Base-by-base conservation (phyloP, 305 asterid genomes). In the Fraxinus xanthoxyloides region DNA sequence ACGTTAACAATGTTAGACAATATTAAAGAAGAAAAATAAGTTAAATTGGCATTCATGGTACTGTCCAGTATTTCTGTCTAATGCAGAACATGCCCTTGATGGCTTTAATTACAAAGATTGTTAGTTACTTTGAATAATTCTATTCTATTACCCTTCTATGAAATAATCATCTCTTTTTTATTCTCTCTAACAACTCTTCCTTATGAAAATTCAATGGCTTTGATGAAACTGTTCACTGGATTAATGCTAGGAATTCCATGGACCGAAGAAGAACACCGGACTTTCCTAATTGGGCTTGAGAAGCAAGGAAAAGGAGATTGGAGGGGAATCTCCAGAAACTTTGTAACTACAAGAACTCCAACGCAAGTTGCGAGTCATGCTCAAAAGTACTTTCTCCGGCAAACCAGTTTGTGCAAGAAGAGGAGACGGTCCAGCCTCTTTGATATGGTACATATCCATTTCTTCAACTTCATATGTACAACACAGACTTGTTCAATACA, bases 341-440 rank as follows among this genome's bases (percentile, higher is more conserved):
- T 85, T 75, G 97, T 93, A 70, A 89, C 89, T 2, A 80, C 93
- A 5, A 86, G 95, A 26, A 93, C 95, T 48, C 97, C 97, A 1
- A 93, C 96, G 31, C 97, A 93, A 85, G 96, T 92, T 40, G 97
- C 97, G 0, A 93, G 97, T 54, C 97, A 93, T 86, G 97, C 97
- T 65, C 97, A 93, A 59, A 93, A 93, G 61, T 91, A 92, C 78
- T 93, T 93, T 77, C 89, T 93, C 77, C 86, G 97, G 15, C 92
- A 81, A 28, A 85, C 88, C 36, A 81, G 75, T 85, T 81, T 88
- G 72, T 84, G 80, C 70, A 90, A 90, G 83, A 90, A 88, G 75
- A 91, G 87, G 63, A 88, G 91, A 0, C 95, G 97, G 5, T 89
- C 94, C 35, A 93, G 97, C 88, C 94, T 93, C n/a, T 93, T 93